These are phyloP conservation scores for Tuctoria greenei DNA, from an alignment of 176 grass and related monocot genomes.

Conservation along the genomic window DNA sequence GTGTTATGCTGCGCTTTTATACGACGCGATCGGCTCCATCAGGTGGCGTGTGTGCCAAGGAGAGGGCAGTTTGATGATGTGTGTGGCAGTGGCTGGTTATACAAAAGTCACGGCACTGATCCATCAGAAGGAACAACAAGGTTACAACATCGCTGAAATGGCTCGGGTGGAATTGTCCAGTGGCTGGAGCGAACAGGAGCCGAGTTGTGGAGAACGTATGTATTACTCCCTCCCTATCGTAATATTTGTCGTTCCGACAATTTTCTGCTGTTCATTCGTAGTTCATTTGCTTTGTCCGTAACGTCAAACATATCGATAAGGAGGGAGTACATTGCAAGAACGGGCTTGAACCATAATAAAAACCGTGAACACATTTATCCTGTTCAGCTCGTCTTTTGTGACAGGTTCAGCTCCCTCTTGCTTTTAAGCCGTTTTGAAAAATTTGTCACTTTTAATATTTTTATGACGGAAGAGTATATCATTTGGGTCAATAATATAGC, in stretches of 20 bases:
- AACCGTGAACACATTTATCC: background rate
- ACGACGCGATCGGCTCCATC: background rate
- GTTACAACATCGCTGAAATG: conserved; percentile 5
- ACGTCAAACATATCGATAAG: too few relatives aligned
- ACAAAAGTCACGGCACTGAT: background rate
- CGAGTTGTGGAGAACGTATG: background rate
- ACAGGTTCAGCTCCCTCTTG: background rate
- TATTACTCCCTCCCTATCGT: too few relatives aligned
- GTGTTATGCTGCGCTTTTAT: background rate
- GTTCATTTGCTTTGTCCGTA: too few relatives aligned
- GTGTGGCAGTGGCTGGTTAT: background rate
- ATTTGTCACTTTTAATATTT: too few relatives aligned
- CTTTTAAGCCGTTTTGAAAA: too few relatives aligned
- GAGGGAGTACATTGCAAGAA: background rate
- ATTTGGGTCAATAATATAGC: too few relatives aligned
- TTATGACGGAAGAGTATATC: too few relatives aligned
- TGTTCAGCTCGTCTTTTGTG: conserved; percentile 1
- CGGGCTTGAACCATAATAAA: conserved; percentile 1
- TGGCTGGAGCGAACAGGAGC: background rate
- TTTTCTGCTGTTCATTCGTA: too few relatives aligned
- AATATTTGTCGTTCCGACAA: too few relatives aligned
- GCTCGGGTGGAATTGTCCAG: background rate
- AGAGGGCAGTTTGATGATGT: background rate
- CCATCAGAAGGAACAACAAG: background rate
- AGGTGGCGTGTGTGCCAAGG: background rate